A percentile compares a stretch with the other conserved stretches of the same genome.
Evolutionary conservation across 257 asterid genomes (phyloP).

Genomic region (Anisodus acutangulus): DNA sequence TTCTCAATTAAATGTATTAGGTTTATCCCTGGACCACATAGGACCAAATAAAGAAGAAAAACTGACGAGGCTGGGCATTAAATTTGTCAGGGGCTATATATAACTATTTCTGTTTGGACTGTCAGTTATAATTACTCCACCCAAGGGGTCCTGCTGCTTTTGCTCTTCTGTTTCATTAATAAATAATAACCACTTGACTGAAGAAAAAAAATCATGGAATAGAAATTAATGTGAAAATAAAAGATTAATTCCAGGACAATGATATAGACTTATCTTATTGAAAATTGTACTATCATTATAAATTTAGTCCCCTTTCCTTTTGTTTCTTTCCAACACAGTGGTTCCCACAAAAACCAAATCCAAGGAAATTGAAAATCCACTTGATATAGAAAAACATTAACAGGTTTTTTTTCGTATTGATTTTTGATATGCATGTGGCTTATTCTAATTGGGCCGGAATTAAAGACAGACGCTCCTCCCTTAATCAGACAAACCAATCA

Average conservation of each 20-base stretch:
- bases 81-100: background rate
- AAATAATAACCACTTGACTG: constrained; percentile 15
- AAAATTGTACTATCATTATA: constrained; percentile 36
- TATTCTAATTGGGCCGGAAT: constrained; percentile 35
- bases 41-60: constrained; percentile 22
- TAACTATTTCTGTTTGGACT: constrained; percentile 16
- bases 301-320: constrained; percentile 18
- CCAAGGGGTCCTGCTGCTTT: background rate
- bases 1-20: background rate
- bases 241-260: constrained; percentile 20
- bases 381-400: background rate
- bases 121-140: background rate
- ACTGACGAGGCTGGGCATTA: constrained; percentile 18
- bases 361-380: constrained; percentile 3
- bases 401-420: background rate
- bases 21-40: constrained; percentile 18
- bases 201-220: background rate
- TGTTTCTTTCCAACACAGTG: constrained; percentile 39
- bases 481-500: constrained; percentile 20
- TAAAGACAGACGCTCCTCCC: constrained; percentile 21
- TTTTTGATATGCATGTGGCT: constrained; percentile 37
- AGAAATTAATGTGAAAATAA: background rate
- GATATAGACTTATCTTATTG: constrained; percentile 43
- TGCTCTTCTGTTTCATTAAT: constrained; percentile 27
- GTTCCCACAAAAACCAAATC: constrained; percentile 40